Conservation (phyloP, 2,329 filamentous ascomycete genomes). For the Aspergillus texensis region DNA sequence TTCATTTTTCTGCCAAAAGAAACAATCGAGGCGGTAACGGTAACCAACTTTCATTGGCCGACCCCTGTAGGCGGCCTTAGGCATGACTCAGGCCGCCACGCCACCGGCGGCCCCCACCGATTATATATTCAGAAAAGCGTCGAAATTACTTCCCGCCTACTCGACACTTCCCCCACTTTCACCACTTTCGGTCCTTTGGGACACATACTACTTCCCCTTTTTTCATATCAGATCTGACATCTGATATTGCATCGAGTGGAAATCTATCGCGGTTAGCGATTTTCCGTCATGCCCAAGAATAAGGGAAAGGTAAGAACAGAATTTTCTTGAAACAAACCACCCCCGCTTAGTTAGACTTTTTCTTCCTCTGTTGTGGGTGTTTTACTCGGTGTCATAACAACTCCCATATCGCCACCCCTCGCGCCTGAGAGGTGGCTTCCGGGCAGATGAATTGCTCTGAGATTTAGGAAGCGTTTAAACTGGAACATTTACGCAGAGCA, state of each 20-base stretch:
- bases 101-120: conserved; percentile 18
- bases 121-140: conserved; percentile 19
- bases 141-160: conserved; percentile 27
- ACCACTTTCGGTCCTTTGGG: conserved; percentile 16
- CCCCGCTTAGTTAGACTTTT: conserved; percentile 20
- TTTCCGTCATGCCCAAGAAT: conserved; percentile 87
- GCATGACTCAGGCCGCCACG: conserved; percentile 31
- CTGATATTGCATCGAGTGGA: conserved; percentile 17
- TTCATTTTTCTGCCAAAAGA: conserved; percentile 14
- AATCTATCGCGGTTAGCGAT: conserved; percentile 29
- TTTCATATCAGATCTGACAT: conserved; percentile 9
- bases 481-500: conserved; percentile 2
- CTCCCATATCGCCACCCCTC: background rate
- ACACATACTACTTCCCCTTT: conserved; percentile 13
- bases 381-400: conserved; percentile 20
- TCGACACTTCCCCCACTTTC: conserved; percentile 22
- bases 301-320: conserved; percentile 84
- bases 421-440: background rate
- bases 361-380: conserved; percentile 16
- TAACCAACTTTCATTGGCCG: conserved; percentile 11
- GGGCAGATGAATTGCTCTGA: background rate
- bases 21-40: conserved; percentile 18
- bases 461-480: background rate
- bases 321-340: conserved; percentile 21
- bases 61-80: conserved; percentile 26